Percentiles rank a stretch among this genome's conserved stretches.
These are phyloP conservation scores for Eleusine coracana DNA, from an alignment of 176 grass and related monocot genomes.

Conservation along the genomic window DNA sequence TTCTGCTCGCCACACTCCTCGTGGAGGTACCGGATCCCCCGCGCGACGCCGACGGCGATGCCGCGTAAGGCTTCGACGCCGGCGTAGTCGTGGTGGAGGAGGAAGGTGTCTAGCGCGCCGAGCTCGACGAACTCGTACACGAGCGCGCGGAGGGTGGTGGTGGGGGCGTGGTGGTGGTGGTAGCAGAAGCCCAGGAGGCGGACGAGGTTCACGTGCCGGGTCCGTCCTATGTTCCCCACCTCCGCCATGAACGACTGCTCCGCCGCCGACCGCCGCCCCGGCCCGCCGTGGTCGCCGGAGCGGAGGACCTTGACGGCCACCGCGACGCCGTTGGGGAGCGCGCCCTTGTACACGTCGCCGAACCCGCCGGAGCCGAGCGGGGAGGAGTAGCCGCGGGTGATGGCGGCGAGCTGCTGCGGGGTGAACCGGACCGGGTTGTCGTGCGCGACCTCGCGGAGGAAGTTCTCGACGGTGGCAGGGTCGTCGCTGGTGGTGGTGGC, in stretches of 20 bases:
- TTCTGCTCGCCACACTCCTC: conserved; percentile 66
- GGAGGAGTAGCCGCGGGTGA: conserved; percentile 44
- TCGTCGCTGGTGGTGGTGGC: too few relatives aligned
- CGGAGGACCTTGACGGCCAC: conserved; percentile 65
- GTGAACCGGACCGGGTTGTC: conserved; percentile 51
- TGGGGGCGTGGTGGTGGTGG: conserved; percentile 31
- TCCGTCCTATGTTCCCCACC: conserved; percentile 63
- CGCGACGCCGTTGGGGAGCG: conserved; percentile 44
- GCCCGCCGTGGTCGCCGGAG: too few relatives aligned
- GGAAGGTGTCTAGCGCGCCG: conserved; percentile 60
- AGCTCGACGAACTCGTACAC: conserved; percentile 82
- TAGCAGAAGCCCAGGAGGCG: conserved; percentile 85
- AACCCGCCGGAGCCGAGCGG: conserved; percentile 65
- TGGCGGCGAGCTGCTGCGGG: conserved; percentile 43
- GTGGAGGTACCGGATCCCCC: conserved; percentile 69
- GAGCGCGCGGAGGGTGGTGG: conserved; percentile 42
- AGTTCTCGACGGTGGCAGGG: too few relatives aligned
- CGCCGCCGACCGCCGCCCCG: neutral
- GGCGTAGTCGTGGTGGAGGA: conserved; percentile 20
- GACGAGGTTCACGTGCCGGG: conserved; percentile 76
- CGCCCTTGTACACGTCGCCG: conserved; percentile 66
- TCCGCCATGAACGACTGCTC: conserved; percentile 83
- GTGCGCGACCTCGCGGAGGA: too few relatives aligned
- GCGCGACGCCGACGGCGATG: conserved; percentile 67
- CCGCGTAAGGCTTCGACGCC: conserved; percentile 9